Conservation (phyloP, 208 protist species). For the Spongospora subterranea region DNA sequence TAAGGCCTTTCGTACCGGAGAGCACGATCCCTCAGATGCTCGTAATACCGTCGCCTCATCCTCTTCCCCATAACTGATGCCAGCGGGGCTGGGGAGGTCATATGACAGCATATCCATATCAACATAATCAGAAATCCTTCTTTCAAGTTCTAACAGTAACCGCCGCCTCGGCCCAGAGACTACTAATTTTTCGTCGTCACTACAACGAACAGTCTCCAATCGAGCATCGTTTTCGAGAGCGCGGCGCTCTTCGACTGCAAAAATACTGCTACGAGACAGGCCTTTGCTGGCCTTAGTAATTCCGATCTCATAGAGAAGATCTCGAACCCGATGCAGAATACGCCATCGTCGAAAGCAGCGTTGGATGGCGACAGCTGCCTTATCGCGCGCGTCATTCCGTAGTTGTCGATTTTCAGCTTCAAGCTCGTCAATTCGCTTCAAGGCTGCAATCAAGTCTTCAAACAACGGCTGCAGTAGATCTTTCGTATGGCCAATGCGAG, state of each 20-base stretch:
- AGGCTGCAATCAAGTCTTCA: not conserved
- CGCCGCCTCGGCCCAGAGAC: not conserved
- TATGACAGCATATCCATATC: not conserved
- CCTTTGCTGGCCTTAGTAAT: not conserved
- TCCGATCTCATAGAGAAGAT: not conserved
- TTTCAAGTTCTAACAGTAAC: not conserved
- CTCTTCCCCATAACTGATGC: too few relatives aligned
- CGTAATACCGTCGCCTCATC: not conserved
- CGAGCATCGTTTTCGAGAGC: not conserved
- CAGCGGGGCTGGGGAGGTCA: not conserved
- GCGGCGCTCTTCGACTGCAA: too few relatives aligned
- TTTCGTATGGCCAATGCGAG: too few relatives aligned
- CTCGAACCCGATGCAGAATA: not conserved
- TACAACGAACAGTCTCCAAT: not conserved
- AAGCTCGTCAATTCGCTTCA: not conserved
- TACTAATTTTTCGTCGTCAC: not conserved
- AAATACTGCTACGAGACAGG: not conserved
- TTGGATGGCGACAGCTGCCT: not conserved
- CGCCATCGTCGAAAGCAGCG: not conserved
- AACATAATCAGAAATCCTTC: not conserved
- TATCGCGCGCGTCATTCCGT: not conserved
- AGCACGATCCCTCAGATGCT: too few relatives aligned
- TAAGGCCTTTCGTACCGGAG: too few relatives aligned
- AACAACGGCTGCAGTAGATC: not conserved
- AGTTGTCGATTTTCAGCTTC: not conserved